Evolutionary conservation across 306 rosid genomes (phyloP).

Genomic region (Dicorynia guianensis): DNA sequence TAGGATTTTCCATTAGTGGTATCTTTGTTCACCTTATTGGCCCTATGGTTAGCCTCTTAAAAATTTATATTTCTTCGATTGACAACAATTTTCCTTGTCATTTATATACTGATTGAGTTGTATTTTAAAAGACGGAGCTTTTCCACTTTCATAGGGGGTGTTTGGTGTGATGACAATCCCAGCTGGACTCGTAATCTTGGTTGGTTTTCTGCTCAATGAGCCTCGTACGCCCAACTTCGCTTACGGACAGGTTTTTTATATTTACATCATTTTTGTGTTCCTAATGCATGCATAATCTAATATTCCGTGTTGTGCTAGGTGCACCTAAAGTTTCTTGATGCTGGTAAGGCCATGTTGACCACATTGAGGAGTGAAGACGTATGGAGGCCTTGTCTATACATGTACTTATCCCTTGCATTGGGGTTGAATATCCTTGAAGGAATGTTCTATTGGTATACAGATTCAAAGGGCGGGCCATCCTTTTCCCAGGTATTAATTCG

Average conservation of each 20-base stretch:
- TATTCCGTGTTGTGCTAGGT: constrained; percentile 57
- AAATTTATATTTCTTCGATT: constrained; percentile 21
- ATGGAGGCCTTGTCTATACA: constrained; percentile 68
- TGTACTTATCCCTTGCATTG: constrained; percentile 74
- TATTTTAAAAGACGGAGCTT: constrained; percentile 11
- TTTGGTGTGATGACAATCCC: constrained; percentile 90
- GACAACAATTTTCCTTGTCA: background rate
- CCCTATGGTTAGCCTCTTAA: constrained; percentile 69
- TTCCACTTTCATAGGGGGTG: constrained; percentile 68
- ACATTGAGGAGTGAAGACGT: constrained; percentile 59
- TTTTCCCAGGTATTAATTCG: constrained; percentile 78
- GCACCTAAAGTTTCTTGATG: constrained; percentile 54
- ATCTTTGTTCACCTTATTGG: constrained; percentile 88
- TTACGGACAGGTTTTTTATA: constrained; percentile 69
- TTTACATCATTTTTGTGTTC: constrained; percentile 17
- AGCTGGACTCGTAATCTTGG: constrained; percentile 67
- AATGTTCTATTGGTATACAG: constrained; percentile 96
- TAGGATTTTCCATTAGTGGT: constrained; percentile 88
- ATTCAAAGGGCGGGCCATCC: constrained; percentile 77
- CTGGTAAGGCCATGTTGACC: constrained; percentile 61
- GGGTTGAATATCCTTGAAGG: constrained; percentile 86
- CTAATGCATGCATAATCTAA: constrained; percentile 36
- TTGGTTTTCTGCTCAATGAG: constrained; percentile 78
- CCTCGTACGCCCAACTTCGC: constrained; percentile 61
- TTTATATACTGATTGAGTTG: constrained; percentile 20